Evolutionary conservation across 2,329 filamentous ascomycete species (phyloP), one percentile per base, ranked within the genome.

Genomic region (Nothophaeocryptopus gaeumannii): DNA sequence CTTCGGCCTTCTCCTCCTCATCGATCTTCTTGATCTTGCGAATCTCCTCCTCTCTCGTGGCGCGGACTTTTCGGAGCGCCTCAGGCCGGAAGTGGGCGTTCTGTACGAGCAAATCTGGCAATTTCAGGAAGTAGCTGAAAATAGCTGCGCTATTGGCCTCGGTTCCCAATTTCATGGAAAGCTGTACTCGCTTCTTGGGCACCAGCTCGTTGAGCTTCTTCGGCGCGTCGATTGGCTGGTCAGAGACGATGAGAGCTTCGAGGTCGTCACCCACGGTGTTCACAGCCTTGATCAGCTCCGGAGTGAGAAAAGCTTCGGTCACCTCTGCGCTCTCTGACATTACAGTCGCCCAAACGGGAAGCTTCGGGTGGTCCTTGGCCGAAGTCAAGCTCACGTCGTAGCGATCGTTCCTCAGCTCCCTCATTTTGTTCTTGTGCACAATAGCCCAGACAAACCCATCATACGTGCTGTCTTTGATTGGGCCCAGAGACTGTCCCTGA

Each of bases 261-360:
- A 95, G 83, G 41, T 81, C 72, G 54, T 92, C 86, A 29, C 92
- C 92, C 5, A 89, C 89, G 45, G 85, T 73, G 63, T 86, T 80
- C 58, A 95, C 78, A 12, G 88, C 90, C 64, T 86, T 82, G 70
- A 89, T 80, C 33, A 99, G 79, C 63, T 97, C 92, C n/a, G 86
- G 80, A 3, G 89, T 96, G 43, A 99, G 80, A 59, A 99, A 76
- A 5, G 83, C 77, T 39, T 96, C 88, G 10, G 91, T 96, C 62
- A 99, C 85, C 73, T 97, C 93, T 51, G 91, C 90, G 72, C 85
- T 96, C 78, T 99, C 93, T 66, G 84, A 95, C 93, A 99, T 97
- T 66, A 96, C 83, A 10, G 89, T 96, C 47, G 86, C 78, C 91
- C 91, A 99, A 57, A 79, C 73, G 31, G 93, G 92, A 31, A 99